A percentile compares a stretch with the other conserved stretches of the same genome.
These are phyloP conservation scores for Fonsecaea pedrosoi DNA, from an alignment of 2,329 filamentous ascomycete genomes.

Conservation along the genomic window DNA sequence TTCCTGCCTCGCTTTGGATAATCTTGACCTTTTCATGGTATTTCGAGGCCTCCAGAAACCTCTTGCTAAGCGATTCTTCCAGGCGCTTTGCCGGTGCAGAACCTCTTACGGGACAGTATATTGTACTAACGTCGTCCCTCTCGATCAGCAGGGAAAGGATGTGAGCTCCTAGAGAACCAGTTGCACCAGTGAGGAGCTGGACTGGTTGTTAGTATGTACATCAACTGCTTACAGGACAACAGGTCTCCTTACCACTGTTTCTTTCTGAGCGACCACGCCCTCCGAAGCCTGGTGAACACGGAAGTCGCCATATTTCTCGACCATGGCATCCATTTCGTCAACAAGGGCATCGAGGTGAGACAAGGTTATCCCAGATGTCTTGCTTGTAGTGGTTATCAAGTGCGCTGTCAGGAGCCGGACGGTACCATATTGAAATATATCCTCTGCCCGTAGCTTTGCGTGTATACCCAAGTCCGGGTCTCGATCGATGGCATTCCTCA, in stretches of 20 bases:
- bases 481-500: slow-evolving; percentile 51
- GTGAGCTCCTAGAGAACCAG: slow-evolving; percentile 23
- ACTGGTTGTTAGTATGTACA: neutral
- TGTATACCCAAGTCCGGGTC: slow-evolving; percentile 47
- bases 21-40: neutral
- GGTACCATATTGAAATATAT: slow-evolving; percentile 27
- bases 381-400: neutral
- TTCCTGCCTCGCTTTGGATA: neutral
- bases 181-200: slow-evolving; percentile 19
- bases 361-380: neutral
- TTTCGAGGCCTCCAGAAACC: neutral
- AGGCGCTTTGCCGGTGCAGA: neutral
- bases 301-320: slow-evolving; percentile 9
- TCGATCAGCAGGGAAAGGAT: slow-evolving; percentile 13
- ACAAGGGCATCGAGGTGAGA: slow-evolving; percentile 46
- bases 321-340: slow-evolving; percentile 20
- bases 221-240: too few relatives aligned
- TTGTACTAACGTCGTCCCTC: neutral
- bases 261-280: neutral
- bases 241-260: neutral
- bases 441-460: slow-evolving; percentile 9
- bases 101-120: slow-evolving; percentile 25
- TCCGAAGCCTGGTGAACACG: neutral
- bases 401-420: neutral
- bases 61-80: slow-evolving; percentile 8